Base-by-base conservation (phyloP, 495 filamentous ascomycete genomes). In the Penicillium roqueforti region DNA sequence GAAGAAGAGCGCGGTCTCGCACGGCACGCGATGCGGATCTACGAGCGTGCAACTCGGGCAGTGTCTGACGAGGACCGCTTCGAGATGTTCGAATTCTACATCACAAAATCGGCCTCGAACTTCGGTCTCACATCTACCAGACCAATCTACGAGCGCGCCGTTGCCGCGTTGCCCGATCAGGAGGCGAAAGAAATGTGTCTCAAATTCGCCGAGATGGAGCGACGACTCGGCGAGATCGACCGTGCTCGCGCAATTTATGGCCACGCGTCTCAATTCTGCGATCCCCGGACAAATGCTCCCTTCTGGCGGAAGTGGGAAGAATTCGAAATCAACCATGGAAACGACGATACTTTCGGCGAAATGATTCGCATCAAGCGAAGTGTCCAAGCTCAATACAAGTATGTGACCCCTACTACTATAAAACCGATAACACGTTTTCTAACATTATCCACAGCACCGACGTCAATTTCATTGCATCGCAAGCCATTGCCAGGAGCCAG, bases 31-130 rank as follows among this genome's bases (percentile, higher is more conserved):
- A 97, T 99, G 93, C 85, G 93, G 26, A 99, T 99, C 53, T 99
- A 99, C 70, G 93, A 99, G 71, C 88, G 93, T 46, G 93, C 95
- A 23, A 97, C 93, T 16, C 87, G 93, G 4, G 91, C 93, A 14
- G 95, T 99, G 7, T 88, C 91, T 16, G 93, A 99, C 67, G 92
- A 96, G 61, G 91, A 97, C 64, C 79, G 91, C 10, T 86, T 89
- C 59, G 95, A 96, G 68, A 96, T 99, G 91, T 99, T 97, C 76
- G 92, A 96, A 67, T 96, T 97, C 67, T 99, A 97, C 78, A 96
- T 99, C 68, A 97, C 95, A 43, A 97, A 99, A 66, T 96, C 92
- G 1, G 93, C 93, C 0, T 95, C 92, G 9, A 99, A 99, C 69
- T 99, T 99, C 58, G 93, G 93, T 6, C 79, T 99, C 20, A 88